Percentiles rank a stretch among this genome's conserved stretches.
These are phyloP conservation scores for Rhododendron ferrugineum DNA, from an alignment of 148 eudicot species.

Conservation along the genomic window DNA sequence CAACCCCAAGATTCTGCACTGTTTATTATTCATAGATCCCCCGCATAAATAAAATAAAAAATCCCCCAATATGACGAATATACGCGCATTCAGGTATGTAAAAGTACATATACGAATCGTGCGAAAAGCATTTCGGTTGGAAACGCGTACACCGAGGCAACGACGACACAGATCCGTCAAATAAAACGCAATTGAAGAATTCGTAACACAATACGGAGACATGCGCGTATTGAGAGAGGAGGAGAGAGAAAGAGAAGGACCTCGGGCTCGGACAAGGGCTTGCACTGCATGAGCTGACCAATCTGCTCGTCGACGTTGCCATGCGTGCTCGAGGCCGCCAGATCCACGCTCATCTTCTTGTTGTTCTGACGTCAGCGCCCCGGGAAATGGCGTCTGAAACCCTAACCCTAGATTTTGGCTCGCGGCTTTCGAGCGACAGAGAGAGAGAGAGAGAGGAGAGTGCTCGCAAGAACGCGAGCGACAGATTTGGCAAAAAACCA, in stretches of 20 bases:
- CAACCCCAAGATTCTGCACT: neutral
- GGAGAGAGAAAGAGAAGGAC: conserved; percentile 21
- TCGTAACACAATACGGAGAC: neutral
- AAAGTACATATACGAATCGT: neutral
- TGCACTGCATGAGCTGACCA: conserved; percentile 91
- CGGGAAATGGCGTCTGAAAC: neutral
- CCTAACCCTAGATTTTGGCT: conserved; percentile 13
- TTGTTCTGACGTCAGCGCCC: conserved; percentile 3
- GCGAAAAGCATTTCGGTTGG: neutral
- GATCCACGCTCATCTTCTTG: conserved; percentile 67
- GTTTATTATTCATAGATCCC: neutral
- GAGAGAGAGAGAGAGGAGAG: neutral
- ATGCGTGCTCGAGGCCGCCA: conserved; percentile 51
- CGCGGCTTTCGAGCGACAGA: neutral
- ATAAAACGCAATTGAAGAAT: neutral
- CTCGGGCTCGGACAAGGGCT: conserved; percentile 80
- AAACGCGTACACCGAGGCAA: neutral
- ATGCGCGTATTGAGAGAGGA: neutral
- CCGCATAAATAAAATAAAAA: neutral
- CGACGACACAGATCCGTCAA: conserved; percentile 13
- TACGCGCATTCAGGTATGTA: neutral
- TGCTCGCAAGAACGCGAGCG: conserved; percentile 12
- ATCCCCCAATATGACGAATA: neutral
- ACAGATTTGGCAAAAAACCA: neutral
- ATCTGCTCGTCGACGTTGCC: conserved; percentile 79